Conservation (phyloP, 1,284 basidiomycete species). For the Cryptococcus sp. region DNA sequence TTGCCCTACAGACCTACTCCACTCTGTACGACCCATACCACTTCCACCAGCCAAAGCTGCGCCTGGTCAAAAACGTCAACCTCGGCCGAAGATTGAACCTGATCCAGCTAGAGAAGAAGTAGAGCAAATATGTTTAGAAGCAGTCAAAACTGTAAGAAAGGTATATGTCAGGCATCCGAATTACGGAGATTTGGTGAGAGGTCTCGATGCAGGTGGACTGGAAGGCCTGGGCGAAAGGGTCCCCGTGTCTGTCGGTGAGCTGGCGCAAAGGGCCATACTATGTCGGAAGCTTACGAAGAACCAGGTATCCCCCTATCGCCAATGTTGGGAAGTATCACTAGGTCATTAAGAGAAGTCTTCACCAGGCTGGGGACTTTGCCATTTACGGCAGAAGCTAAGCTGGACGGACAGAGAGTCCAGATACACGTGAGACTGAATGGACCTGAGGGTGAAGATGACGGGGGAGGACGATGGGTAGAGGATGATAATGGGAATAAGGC, state of each 20-base stretch:
- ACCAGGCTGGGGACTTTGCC: slow-evolving; percentile 61
- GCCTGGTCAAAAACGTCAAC: slow-evolving; percentile 46
- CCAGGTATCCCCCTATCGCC: slow-evolving; percentile 51
- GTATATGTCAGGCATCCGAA: slow-evolving; percentile 86
- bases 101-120: slow-evolving; percentile 54
- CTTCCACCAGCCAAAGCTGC: slow-evolving; percentile 26
- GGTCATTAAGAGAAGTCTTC: slow-evolving; percentile 79
- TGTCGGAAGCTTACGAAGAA: not conserved
- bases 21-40: slow-evolving; percentile 45
- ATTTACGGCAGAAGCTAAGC: slow-evolving; percentile 76
- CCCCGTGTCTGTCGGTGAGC: slow-evolving; percentile 67
- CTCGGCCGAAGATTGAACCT: slow-evolving; percentile 47
- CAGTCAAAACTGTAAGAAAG: slow-evolving; percentile 64
- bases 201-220: slow-evolving; percentile 61
- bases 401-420: slow-evolving; percentile 83
- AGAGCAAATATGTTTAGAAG: slow-evolving; percentile 52
- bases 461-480: slow-evolving; percentile 44
- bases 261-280: not conserved
- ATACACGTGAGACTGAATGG: slow-evolving; percentile 59
- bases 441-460: slow-evolving; percentile 40
- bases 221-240: slow-evolving; percentile 62
- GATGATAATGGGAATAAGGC: slow-evolving; percentile 49
- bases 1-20: slow-evolving; percentile 41
- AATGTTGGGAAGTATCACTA: slow-evolving; percentile 57
- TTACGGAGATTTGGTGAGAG: slow-evolving; percentile 70